Evolutionary conservation across 2,329 filamentous ascomycete genomes (phyloP).

Genomic region (Stachybotrys echinatus): DNA sequence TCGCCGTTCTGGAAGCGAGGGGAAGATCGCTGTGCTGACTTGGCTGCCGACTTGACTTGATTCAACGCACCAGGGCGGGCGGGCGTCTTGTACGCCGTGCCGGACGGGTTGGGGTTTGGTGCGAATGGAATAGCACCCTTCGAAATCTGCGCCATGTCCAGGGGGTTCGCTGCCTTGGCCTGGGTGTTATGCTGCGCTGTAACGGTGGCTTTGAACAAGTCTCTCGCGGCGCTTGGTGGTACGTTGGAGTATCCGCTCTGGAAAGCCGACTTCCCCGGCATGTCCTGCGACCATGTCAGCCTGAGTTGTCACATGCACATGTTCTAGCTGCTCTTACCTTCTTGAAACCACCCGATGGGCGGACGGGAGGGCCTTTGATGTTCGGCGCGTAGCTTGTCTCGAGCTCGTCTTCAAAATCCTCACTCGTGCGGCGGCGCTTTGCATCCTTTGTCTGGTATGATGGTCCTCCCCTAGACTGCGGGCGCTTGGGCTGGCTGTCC

Average conservation of each 20-base stretch:
- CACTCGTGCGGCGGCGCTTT: conserved; percentile 76
- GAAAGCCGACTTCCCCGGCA: conserved; percentile 55
- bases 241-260: conserved; percentile 56
- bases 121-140: conserved; percentile 90
- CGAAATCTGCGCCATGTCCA: conserved; percentile 83
- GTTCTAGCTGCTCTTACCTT: conserved; percentile 49
- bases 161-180: conserved; percentile 58
- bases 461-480: conserved; percentile 45
- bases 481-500: conserved; percentile 38
- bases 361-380: conserved; percentile 78
- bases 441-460: conserved; percentile 64
- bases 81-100: conserved; percentile 63
- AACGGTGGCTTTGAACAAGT: conserved; percentile 62
- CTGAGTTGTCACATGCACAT: neutral
- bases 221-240: conserved; percentile 45
- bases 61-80: conserved; percentile 43
- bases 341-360: conserved; percentile 65
- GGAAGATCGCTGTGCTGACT: conserved; percentile 62
- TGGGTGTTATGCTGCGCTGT: conserved; percentile 63
- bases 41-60: conserved; percentile 50
- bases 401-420: conserved; percentile 61
- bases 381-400: conserved; percentile 51
- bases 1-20: conserved; percentile 87
- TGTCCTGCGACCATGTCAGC: conserved; percentile 39
- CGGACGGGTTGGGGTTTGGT: conserved; percentile 55